These are phyloP conservation scores for Talaromyces rugulosus DNA, from an alignment of 2,329 filamentous ascomycete species.

Conservation along the genomic window DNA sequence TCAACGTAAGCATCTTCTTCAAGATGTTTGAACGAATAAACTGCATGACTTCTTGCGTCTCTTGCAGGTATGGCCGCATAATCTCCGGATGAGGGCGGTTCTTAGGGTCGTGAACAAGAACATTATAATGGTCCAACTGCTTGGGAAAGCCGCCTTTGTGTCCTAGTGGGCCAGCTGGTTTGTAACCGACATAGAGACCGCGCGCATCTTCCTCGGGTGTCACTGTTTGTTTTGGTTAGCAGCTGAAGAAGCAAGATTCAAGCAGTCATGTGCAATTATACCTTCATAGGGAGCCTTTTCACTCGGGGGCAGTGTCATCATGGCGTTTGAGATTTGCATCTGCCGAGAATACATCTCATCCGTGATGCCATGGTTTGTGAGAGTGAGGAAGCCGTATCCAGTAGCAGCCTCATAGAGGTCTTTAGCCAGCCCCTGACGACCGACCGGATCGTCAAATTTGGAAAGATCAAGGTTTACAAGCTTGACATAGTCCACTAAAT, in stretches of 20 bases:
- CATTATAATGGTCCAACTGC: constrained; percentile 2
- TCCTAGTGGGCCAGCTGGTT: not conserved
- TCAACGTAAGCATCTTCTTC: constrained; percentile 2
- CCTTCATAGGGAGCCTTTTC: constrained; percentile 6
- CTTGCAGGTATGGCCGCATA: not conserved
- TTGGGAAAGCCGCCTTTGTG: constrained; percentile 4
- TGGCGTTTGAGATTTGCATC: not conserved
- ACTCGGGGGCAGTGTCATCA: not conserved
- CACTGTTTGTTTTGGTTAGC: not conserved
- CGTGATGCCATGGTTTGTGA: constrained; percentile 4
- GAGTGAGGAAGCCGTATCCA: constrained; percentile 2
- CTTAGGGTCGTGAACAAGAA: constrained; percentile 4
- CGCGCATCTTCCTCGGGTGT: constrained; percentile 5
- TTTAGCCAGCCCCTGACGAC: constrained; percentile 2
- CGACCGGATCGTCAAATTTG: not conserved
- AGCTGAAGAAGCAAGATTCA: not conserved
- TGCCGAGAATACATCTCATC: not conserved
- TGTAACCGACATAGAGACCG: constrained; percentile 5
- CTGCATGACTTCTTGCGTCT: constrained; percentile 3
- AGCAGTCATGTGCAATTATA: not conserved
- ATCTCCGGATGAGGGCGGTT: not conserved
- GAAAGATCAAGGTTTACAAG: constrained; percentile 5
- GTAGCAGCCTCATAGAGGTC: not conserved
- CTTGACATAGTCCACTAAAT: constrained; percentile 4
- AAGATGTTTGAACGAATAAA: not conserved